A percentile compares a stretch with the other conserved stretches of the same genome.
These are phyloP conservation scores for Phytophthora sp. DNA, from an alignment of 352 stramenopile genomes.

Conservation along the genomic window DNA sequence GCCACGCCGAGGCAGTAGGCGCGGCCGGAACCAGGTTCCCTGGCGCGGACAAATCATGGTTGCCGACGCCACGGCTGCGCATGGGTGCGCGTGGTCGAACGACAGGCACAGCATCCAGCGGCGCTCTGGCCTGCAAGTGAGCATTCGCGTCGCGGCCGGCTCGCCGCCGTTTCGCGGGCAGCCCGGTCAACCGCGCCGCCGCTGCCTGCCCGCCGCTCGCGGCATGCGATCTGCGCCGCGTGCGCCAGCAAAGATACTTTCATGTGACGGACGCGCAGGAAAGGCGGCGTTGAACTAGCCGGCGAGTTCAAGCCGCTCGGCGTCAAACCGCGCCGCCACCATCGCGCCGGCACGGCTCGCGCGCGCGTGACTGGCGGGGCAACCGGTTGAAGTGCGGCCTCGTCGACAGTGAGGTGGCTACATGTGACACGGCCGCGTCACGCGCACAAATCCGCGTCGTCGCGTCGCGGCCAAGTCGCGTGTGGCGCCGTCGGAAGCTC, in stretches of 20 bases:
- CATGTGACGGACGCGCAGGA: constrained; percentile 25
- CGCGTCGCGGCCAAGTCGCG: too few relatives aligned
- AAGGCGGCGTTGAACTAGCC: constrained; percentile 13
- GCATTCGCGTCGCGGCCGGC: not conserved
- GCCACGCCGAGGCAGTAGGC: too few relatives aligned
- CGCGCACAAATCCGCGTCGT: not conserved
- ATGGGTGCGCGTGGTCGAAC: too few relatives aligned
- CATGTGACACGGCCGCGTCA: not conserved
- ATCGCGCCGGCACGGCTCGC: not conserved
- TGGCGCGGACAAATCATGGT: not conserved
- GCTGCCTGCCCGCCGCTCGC: too few relatives aligned
- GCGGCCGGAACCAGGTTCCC: too few relatives aligned
- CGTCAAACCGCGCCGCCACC: not conserved
- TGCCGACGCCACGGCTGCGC: too few relatives aligned
- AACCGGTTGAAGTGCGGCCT: constrained; percentile 1
- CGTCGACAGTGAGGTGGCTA: not conserved
- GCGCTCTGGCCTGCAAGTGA: not conserved
- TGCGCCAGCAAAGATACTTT: constrained; percentile 20
- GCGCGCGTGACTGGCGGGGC: not conserved
- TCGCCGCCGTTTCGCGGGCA: not conserved
- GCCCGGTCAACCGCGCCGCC: too few relatives aligned
- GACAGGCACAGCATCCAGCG: too few relatives aligned
- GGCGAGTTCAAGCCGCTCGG: not conserved
- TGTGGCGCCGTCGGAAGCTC: too few relatives aligned
- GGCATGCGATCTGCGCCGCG: not conserved